Conservation (phyloP, 495 filamentous ascomycete genomes). For the Sphaerosporella brunnea region DNA sequence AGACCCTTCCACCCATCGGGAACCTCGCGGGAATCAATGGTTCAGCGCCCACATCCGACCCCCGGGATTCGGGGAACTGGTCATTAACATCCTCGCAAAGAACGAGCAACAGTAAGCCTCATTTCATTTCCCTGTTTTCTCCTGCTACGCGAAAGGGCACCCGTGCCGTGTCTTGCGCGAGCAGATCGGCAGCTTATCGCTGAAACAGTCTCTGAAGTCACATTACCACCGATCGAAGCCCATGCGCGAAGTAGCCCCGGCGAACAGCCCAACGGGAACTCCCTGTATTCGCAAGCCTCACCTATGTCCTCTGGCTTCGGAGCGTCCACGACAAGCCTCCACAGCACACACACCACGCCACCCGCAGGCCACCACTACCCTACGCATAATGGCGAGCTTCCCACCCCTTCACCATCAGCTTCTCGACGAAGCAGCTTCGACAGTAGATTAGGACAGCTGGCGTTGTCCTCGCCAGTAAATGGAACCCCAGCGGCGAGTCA, state of each 20-base stretch:
- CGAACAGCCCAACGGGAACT: conserved; percentile 16
- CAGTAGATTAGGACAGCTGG: conserved; percentile 20
- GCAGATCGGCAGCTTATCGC: not conserved
- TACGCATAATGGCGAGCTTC: conserved; percentile 17
- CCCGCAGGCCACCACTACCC: conserved; percentile 14
- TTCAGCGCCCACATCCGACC: conserved; percentile 16
- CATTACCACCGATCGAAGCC: conserved; percentile 25
- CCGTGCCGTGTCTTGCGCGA: conserved; percentile 1
- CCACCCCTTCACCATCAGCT: conserved; percentile 25
- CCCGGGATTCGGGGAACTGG: conserved; percentile 26
- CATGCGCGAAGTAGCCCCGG: conserved; percentile 21
- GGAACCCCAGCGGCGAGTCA: conserved; percentile 25
- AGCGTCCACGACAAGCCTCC: conserved; percentile 23
- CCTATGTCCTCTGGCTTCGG: conserved; percentile 21
- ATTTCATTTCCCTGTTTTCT: conserved; percentile 1
- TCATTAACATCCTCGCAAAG: conserved; percentile 19
- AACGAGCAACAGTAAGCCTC: conserved; percentile 21
- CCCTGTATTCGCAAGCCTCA: conserved; percentile 22
- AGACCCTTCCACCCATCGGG: conserved; percentile 20
- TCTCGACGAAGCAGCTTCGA: conserved; percentile 27
- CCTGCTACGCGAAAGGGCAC: not conserved
- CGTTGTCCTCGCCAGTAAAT: conserved; percentile 22
- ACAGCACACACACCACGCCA: conserved; percentile 16
- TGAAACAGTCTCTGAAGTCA: conserved; percentile 21
- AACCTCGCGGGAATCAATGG: conserved; percentile 21